Base-by-base conservation (phyloP, 2,329 filamentous ascomycete genomes). In the Anthostomella pinea region DNA sequence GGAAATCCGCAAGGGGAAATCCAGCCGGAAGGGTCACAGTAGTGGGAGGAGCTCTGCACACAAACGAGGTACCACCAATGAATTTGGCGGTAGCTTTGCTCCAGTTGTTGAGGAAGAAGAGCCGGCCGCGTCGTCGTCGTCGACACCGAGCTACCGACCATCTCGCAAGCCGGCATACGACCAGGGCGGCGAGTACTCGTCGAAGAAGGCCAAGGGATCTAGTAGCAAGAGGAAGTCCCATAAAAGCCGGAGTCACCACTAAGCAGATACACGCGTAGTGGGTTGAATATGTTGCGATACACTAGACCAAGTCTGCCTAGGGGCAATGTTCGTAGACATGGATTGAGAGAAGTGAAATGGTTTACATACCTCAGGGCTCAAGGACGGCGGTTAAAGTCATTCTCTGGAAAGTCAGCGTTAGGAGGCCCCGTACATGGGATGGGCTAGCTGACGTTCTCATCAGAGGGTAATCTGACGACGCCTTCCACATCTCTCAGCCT, bases 1-100 rank as follows among this genome's bases (percentile, higher is more conserved):
- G 23, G 64, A 68, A 20, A 51, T 58, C 16, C 59, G 60, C 41
- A 68, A 64, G 41, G 58, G 59, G 17, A 65, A 59, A 23, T 45
- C 53, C 15, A 53, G 59, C 24, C 61, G 62, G 42, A 68, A 65
- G 45, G 58, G 58, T 27, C 60, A 65, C 21, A 54, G 58, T 38
- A 51, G 48, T 19, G 33, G 45, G 29, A 49, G 44, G 33, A 38
- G 41, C 35, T 43, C 41, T n/a, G 37, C 38, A 18, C 46, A 50
- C 28, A 56, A 42, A 32, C 46, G 52, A 38, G 39, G 40, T 19
- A 38, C 46, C 7, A 39, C 47, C 21, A 53, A 55, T 35, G 54
- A 56, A 23, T 51, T 33, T 15, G 45, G 39, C 13, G 45, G 45
- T 10, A 43, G 39, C 21, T 50, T 52, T 24, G 38, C 53, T 16